Evolutionary conservation across 257 asterid species (phyloP).

Genomic region (Ballota nigra): DNA sequence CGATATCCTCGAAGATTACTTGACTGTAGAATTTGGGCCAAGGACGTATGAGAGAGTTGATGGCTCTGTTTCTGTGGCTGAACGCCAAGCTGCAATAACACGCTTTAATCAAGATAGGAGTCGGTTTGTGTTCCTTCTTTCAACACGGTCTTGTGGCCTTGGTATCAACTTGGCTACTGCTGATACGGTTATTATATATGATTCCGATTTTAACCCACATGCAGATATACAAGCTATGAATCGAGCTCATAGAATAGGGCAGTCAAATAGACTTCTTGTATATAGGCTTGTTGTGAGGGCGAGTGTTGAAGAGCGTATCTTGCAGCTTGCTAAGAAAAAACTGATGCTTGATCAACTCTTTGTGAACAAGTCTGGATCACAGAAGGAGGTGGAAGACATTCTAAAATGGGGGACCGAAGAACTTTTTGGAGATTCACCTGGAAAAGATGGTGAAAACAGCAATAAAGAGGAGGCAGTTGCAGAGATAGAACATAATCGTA

Average conservation of each 20-base stretch:
- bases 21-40: constrained; percentile 84
- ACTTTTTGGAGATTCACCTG: constrained; percentile 77
- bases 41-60: constrained; percentile 96
- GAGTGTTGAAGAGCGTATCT: constrained; percentile 97
- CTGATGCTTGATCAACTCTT: constrained; percentile 98
- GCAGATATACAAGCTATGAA: constrained; percentile 99
- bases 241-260: constrained; percentile 97
- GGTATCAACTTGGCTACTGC: constrained; percentile 99
- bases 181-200: constrained; percentile 93
- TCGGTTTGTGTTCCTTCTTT: constrained; percentile 87
- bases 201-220: constrained; percentile 98
- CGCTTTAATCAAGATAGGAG: constrained; percentile 95
- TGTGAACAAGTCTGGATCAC: constrained; percentile 92
- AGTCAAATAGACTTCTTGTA: constrained; percentile 87
- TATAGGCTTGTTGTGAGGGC: constrained; percentile 99
- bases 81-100: constrained; percentile 88
- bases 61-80: constrained; percentile 90
- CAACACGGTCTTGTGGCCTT: constrained; percentile 98
- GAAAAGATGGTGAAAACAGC: constrained; percentile 58
- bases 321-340: constrained; percentile 97
- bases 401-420: constrained; percentile 98
- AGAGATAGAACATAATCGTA: constrained; percentile 66
- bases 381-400: constrained; percentile 93
- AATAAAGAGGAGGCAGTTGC: constrained; percentile 47
- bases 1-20: constrained; percentile 93